phyloP scores from a whole-genome alignment of 2,329 filamentous ascomycete species.

The Huntiella abstrusa region DNA sequence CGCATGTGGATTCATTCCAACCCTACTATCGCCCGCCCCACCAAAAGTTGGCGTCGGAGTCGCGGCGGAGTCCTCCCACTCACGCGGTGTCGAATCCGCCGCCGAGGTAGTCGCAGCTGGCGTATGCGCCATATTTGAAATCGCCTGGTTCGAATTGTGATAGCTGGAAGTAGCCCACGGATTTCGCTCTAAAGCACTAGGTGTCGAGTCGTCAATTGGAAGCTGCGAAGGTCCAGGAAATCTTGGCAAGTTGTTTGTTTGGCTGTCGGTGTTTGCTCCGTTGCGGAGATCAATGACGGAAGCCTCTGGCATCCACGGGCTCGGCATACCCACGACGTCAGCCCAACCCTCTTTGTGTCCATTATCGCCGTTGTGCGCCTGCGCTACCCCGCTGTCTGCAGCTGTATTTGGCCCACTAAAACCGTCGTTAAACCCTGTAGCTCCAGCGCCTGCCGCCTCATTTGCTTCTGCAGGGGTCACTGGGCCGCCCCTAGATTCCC shows the following conservation, averaged over 20 bases:
- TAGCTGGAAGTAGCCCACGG: constrained; percentile 6
- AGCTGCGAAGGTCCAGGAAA: constrained; percentile 10
- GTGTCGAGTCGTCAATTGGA: constrained; percentile 6
- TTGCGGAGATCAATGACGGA: too few species aligned
- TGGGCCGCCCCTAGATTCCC: too few species aligned
- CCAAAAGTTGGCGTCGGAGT: neutral
- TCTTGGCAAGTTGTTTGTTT: neutral
- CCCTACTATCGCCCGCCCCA: neutral
- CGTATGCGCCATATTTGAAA: too few species aligned
- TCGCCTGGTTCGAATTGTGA: too few species aligned
- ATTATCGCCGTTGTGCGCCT: neutral
- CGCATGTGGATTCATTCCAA: too few species aligned
- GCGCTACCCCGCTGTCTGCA: neutral
- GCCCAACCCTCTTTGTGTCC: too few species aligned
- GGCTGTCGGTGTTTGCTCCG: too few species aligned
- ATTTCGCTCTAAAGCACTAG: constrained; percentile 5
- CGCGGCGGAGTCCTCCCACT: neutral
- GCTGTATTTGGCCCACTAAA: neutral
- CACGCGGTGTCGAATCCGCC: neutral
- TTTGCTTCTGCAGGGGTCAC: too few species aligned
- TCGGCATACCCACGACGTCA: neutral
- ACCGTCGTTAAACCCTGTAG: neutral
- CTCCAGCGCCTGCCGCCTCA: too few species aligned
- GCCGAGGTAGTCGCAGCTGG: neutral
- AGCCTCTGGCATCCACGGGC: constrained; percentile 10